These are phyloP conservation scores for Daldinia loculata DNA, from an alignment of 495 filamentous ascomycete genomes.

Conservation along the genomic window DNA sequence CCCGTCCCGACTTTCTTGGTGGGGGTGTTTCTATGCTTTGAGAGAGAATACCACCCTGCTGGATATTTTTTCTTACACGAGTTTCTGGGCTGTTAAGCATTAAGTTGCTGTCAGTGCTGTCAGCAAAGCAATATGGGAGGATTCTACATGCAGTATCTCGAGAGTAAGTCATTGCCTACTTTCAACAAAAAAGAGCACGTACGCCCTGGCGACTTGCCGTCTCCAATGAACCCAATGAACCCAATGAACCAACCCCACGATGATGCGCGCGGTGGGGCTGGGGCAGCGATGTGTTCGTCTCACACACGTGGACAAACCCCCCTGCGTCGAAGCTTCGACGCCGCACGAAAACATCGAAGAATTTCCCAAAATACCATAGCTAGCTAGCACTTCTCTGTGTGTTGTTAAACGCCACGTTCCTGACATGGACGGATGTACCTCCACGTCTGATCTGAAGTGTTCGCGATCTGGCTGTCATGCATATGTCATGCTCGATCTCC, in stretches of 20 bases:
- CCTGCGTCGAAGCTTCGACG: slow-evolving; percentile 45
- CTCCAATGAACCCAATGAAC: slow-evolving; percentile 20
- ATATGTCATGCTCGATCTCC: slow-evolving; percentile 49
- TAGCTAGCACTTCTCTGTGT: slow-evolving; percentile 17
- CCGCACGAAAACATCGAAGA: slow-evolving; percentile 33
- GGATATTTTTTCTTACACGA: slow-evolving; percentile 23
- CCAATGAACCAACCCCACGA: slow-evolving; percentile 33
- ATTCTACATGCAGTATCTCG: slow-evolving; percentile 71
- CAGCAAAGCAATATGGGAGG: slow-evolving; percentile 62
- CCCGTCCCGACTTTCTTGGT: slow-evolving; percentile 39
- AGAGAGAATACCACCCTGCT: slow-evolving; percentile 41
- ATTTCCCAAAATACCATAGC: slow-evolving; percentile 13
- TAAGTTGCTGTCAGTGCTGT: slow-evolving; percentile 17
- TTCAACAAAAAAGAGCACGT: slow-evolving; percentile 8
- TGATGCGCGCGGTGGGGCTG: slow-evolving; percentile 45
- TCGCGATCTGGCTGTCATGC: slow-evolving; percentile 58
- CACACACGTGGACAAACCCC: slow-evolving; percentile 47
- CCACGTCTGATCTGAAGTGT: slow-evolving; percentile 39
- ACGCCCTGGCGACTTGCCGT: slow-evolving; percentile 5
- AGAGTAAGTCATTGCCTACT: slow-evolving; percentile 61
- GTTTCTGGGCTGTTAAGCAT: slow-evolving; percentile 37
- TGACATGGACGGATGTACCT: slow-evolving; percentile 38
- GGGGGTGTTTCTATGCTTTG: slow-evolving; percentile 45
- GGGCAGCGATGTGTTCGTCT: slow-evolving; percentile 45
- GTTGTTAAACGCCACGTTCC: slow-evolving; percentile 43